Evolutionary conservation across 73 alveolate species (phyloP).

Genomic region (Paramecium octaurelia): DNA sequence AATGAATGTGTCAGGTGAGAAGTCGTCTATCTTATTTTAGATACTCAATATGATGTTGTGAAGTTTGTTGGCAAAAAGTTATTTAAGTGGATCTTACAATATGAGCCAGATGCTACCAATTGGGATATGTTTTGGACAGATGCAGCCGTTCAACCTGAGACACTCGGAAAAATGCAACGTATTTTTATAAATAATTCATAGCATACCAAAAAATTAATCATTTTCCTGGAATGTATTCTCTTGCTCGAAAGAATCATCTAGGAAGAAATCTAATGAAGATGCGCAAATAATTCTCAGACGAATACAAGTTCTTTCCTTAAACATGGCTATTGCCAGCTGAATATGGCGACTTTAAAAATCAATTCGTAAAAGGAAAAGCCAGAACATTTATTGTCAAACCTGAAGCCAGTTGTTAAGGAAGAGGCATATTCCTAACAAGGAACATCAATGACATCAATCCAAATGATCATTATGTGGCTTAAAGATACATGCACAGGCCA

Average conservation of each 20-base stretch:
- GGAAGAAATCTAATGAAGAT: constrained; percentile 84
- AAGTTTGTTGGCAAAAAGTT: constrained; percentile 75
- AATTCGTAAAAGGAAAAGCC: constrained; percentile 59
- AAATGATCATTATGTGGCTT: constrained; percentile 86
- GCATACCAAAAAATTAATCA: constrained; percentile 88
- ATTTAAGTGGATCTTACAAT: constrained; percentile 61
- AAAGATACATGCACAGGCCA: constrained; percentile 88
- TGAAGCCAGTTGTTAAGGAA: constrained; percentile 91
- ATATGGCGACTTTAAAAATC: constrained; percentile 59
- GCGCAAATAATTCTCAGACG: constrained; percentile 72
- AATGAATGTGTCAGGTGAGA: constrained; percentile 61
- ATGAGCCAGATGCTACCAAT: constrained; percentile 59
- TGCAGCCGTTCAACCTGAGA: constrained; percentile 73
- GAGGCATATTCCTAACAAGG: constrained; percentile 92
- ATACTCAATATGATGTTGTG: constrained; percentile 77
- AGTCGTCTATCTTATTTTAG: background rate
- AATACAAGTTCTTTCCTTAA: constrained; percentile 77
- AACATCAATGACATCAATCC: constrained; percentile 80
- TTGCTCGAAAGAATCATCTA: constrained; percentile 90
- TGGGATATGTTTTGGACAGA: constrained; percentile 77
- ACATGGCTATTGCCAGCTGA: constrained; percentile 88
- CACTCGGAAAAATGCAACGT: constrained; percentile 70
- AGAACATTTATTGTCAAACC: constrained; percentile 89
- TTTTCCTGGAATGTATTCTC: constrained; percentile 87
- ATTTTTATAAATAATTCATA: constrained; percentile 52